These are phyloP conservation scores for Lunularia cruciata DNA, from an alignment of 225 moss, liverwort and hornwort genomes.

Conservation along the genomic window DNA sequence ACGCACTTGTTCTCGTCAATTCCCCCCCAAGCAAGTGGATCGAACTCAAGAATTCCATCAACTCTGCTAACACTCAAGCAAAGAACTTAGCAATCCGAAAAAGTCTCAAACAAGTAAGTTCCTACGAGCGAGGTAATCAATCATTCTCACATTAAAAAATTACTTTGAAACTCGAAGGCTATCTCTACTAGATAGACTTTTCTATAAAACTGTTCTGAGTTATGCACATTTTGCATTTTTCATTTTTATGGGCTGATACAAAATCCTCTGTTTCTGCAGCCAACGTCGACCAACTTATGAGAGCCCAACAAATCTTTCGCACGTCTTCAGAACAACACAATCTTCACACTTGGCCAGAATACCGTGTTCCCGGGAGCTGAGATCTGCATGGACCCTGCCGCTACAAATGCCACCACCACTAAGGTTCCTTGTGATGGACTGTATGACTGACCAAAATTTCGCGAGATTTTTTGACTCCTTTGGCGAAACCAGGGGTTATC, in stretches of 20 bases:
- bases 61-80: not conserved
- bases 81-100: slow-evolving; percentile 7
- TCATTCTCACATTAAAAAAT: no score
- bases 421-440: no score
- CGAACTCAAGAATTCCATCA: slow-evolving; percentile 8
- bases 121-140: no score
- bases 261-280: no score
- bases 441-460: no score
- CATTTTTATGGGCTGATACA: no score
- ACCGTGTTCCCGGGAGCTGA: slow-evolving; percentile 18
- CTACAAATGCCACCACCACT: not conserved
- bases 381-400: slow-evolving; percentile 9
- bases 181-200: no score
- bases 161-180: no score
- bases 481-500: no score
- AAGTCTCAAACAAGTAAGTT: slow-evolving; percentile 34
- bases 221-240: no score
- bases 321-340: slow-evolving; percentile 2
- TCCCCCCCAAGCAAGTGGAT: slow-evolving; percentile 1
- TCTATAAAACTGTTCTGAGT: no score
- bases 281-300: not conserved
- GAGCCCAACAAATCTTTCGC: slow-evolving; percentile 9
- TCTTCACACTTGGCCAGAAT: slow-evolving; percentile 19
- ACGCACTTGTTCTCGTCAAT: not conserved
- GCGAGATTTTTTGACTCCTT: no score